phyloP scores from a whole-genome alignment of 2,329 filamentous ascomycete species.

The Tolypocladium nubicola region DNA sequence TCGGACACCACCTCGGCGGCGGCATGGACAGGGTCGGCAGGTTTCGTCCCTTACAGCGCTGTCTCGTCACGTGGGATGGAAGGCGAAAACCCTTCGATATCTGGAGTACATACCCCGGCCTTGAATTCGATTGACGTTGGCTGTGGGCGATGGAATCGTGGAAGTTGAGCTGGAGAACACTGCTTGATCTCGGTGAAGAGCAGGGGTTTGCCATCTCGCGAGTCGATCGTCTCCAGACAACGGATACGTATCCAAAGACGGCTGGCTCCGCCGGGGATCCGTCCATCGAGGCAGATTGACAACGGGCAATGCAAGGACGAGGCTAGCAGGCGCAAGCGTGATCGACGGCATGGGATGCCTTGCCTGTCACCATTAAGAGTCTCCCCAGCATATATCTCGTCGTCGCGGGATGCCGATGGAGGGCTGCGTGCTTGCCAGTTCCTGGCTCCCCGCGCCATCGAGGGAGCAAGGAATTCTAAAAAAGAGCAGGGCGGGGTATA shows the following conservation, averaged over 20 bases:
- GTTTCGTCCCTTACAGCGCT: neutral
- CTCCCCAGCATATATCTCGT: neutral
- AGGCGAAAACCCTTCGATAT: neutral
- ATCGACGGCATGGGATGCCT: neutral
- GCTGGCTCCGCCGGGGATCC: neutral
- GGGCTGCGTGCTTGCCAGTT: neutral
- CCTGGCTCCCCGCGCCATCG: neutral
- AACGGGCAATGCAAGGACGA: neutral
- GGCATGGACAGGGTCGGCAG: neutral
- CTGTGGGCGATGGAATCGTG: neutral
- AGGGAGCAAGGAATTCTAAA: neutral
- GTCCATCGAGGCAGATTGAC: neutral
- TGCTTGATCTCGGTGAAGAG: neutral
- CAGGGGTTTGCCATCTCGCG: neutral
- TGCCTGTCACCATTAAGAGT: neutral
- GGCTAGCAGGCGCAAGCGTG: neutral
- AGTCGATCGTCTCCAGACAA: neutral
- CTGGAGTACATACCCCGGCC: neutral
- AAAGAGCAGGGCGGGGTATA: neutral
- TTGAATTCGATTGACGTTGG: neutral
- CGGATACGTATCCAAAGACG: neutral
- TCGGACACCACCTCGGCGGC: neutral
- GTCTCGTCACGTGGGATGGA: neutral
- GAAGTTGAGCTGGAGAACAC: neutral
- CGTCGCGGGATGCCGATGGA: neutral